Conservation (phyloP, 73 alveolate species). For the Loxodes magnus region DNA sequence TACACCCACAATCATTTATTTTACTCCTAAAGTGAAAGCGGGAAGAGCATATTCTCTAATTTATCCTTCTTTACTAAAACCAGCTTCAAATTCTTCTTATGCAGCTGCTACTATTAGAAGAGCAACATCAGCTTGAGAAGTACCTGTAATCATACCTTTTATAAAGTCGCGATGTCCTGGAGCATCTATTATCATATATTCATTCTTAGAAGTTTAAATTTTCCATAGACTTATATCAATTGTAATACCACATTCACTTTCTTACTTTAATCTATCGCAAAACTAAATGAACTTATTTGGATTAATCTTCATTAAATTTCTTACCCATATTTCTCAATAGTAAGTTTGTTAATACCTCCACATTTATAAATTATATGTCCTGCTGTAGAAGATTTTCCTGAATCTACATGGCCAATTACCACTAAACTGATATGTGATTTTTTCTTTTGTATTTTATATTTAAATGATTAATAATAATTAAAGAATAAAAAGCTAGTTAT, state of each 20-base stretch:
- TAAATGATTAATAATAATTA: too few relatives aligned
- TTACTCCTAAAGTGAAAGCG: constrained; percentile 77
- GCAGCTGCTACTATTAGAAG: constrained; percentile 71
- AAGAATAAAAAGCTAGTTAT: too few relatives aligned
- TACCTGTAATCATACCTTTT: constrained; percentile 96
- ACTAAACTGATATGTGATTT: constrained; percentile 61
- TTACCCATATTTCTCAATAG: constrained; percentile 18
- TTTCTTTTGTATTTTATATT: constrained; percentile 31
- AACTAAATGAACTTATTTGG: constrained; percentile 57
- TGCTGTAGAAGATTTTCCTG: constrained; percentile 88
- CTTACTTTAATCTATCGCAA: constrained; percentile 88
- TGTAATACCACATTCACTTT: constrained; percentile 94
- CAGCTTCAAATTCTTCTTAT: constrained; percentile 59
- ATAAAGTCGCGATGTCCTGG: constrained; percentile 99
- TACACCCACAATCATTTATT: constrained; percentile 49
- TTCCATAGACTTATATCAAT: constrained; percentile 83
- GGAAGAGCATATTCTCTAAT: constrained; percentile 89
- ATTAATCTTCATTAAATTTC: constrained; percentile 19
- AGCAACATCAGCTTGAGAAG: constrained; percentile 90
- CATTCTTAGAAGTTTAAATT: constrained; percentile 52
- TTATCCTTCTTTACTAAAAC: constrained; percentile 64
- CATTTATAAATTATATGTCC: constrained; percentile 70
- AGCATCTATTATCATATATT: constrained; percentile 85
- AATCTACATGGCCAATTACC: constrained; percentile 93
- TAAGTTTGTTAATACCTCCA: constrained; percentile 36